Evolutionary conservation across 1,139 yeast species (phyloP).

Genomic region (Yamadazyma oceani): DNA sequence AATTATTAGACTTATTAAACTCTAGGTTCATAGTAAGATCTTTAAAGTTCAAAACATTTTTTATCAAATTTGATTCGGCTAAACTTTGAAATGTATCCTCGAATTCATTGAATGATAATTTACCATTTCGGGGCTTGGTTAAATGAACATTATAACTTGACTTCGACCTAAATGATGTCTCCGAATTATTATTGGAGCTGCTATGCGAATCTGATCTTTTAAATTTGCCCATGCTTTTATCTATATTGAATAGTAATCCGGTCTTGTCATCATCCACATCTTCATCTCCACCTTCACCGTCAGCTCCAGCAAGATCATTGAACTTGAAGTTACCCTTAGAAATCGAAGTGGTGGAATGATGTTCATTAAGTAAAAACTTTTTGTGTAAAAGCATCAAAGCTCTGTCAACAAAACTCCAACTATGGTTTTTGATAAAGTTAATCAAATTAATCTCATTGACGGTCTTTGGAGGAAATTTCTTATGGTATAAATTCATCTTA

Average conservation of each 20-base stretch:
- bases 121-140: conserved; percentile 24
- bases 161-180: background rate
- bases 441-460: conserved; percentile 47
- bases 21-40: conserved; percentile 37
- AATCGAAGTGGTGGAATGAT: conserved; percentile 1
- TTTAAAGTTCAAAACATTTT: conserved; percentile 28
- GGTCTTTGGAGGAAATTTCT: conserved; percentile 28
- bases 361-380: conserved; percentile 43
- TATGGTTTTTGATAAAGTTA: conserved; percentile 48
- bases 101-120: conserved; percentile 34
- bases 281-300: background rate
- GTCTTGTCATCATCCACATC: conserved; percentile 5
- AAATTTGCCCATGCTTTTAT: background rate
- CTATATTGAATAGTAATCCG: background rate
- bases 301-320: conserved; percentile 7
- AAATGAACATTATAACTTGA: conserved; percentile 17
- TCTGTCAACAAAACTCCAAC: conserved; percentile 57
- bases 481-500: conserved; percentile 26
- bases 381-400: conserved; percentile 56
- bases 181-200: background rate
- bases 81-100: conserved; percentile 45
- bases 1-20: conserved; percentile 33
- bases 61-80: conserved; percentile 40
- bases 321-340: conserved; percentile 11
- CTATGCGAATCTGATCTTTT: too few species aligned